Conservation (phyloP, 2,329 filamentous ascomycete species). For the Metarhizium guizhouense region DNA sequence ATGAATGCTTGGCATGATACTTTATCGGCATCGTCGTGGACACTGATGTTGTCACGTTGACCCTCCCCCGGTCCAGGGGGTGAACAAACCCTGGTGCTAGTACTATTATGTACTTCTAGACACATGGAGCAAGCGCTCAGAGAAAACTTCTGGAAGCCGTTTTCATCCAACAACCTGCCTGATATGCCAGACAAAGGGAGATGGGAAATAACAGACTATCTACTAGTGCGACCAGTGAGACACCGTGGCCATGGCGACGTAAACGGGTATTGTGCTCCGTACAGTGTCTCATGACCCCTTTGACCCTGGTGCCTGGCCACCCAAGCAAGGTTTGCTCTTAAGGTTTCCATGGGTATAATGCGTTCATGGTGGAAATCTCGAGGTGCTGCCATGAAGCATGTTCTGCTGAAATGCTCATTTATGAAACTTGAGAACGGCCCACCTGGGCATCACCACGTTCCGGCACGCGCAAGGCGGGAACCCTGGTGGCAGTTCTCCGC, state of each 20-base stretch:
- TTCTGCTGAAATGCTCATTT: not conserved
- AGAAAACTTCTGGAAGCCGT: not conserved
- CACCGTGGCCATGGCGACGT: slow-evolving; percentile 3
- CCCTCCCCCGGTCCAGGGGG: too few relatives aligned
- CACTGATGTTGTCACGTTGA: too few relatives aligned
- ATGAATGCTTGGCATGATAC: not conserved
- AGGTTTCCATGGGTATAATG: too few relatives aligned
- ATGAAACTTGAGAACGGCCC: not conserved
- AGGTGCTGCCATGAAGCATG: not conserved
- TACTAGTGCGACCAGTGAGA: not conserved
- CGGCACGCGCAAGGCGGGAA: too few relatives aligned
- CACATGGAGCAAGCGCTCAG: not conserved
- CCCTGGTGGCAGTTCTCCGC: not conserved
- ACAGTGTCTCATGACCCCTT: not conserved
- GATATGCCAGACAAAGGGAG: not conserved
- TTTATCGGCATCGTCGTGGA: too few relatives aligned
- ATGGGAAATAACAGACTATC: not conserved
- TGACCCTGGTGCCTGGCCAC: not conserved
- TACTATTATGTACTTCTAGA: too few relatives aligned
- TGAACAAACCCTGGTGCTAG: too few relatives aligned
- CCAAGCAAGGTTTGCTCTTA: too few relatives aligned
- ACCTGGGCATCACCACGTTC: not conserved
- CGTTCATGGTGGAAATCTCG: too few relatives aligned
- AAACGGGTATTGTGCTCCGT: not conserved
- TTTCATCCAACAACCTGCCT: not conserved